These are phyloP conservation scores for Coriaria nepalensis DNA, from an alignment of 306 rosid genomes.

Conservation along the genomic window DNA sequence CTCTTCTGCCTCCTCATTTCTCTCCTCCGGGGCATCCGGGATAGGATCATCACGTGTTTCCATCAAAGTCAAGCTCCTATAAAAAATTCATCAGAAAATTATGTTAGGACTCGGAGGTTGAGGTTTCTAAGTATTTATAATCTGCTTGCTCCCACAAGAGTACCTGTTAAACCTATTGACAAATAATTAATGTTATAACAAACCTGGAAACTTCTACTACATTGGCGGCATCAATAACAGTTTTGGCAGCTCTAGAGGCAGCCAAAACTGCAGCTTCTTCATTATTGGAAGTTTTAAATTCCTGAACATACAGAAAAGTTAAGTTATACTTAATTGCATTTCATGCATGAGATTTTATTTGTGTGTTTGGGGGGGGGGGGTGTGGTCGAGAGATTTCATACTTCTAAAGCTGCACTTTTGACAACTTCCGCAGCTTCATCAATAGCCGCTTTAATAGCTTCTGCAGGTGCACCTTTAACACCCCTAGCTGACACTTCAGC, in stretches of 20 bases:
- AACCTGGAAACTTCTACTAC: slow-evolving; percentile 84
- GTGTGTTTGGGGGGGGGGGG: too few species aligned
- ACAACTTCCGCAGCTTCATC: slow-evolving; percentile 97
- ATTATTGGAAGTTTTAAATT: slow-evolving; percentile 40
- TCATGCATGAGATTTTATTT: not conserved
- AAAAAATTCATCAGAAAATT: slow-evolving; percentile 20
- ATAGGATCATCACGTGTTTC: slow-evolving; percentile 26
- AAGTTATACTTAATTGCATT: not conserved
- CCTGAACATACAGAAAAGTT: too few species aligned
- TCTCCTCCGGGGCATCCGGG: slow-evolving; percentile 31
- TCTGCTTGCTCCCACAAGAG: too few species aligned
- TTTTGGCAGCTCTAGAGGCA: slow-evolving; percentile 78
- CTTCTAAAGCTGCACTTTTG: slow-evolving; percentile 91
- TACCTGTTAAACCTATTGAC: too few species aligned
- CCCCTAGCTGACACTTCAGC: slow-evolving; percentile 94
- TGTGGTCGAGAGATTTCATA: slow-evolving; percentile 10
- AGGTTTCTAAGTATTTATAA: slow-evolving; percentile 7
- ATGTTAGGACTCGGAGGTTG: slow-evolving; percentile 5
- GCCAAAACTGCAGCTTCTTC: slow-evolving; percentile 84
- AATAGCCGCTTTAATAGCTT: slow-evolving; percentile 89
- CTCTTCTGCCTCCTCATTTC: slow-evolving; percentile 51
- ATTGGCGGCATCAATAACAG: slow-evolving; percentile 85
- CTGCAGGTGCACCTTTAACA: slow-evolving; percentile 86
- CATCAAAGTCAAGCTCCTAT: slow-evolving; percentile 48
- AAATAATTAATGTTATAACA: too few species aligned